Evolutionary conservation across 2,329 filamentous ascomycete genomes (phyloP).

Genomic region (Acarospora socialis): DNA sequence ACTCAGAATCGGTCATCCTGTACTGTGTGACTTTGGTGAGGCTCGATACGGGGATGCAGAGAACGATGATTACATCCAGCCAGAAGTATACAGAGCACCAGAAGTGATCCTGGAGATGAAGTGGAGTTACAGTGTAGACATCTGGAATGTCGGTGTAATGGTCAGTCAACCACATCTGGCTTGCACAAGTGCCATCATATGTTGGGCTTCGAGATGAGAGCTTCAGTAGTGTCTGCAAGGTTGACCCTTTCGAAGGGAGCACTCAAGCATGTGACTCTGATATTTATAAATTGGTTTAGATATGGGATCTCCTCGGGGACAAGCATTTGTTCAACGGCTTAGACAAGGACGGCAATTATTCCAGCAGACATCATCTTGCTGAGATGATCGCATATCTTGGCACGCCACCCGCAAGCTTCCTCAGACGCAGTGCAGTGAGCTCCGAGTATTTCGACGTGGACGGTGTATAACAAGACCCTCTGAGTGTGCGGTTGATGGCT

Average conservation of each 20-base stretch:
- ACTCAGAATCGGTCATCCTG: constrained; percentile 7
- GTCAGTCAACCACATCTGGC: constrained; percentile 6
- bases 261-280: not conserved
- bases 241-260: not conserved
- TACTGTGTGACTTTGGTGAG: constrained; percentile 13
- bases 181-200: not conserved
- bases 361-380: constrained; percentile 8
- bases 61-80: constrained; percentile 11
- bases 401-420: constrained; percentile 6
- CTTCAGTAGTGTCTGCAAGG: not conserved
- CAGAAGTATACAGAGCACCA: constrained; percentile 14
- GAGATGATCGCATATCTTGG: constrained; percentile 11
- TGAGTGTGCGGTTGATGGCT: not conserved
- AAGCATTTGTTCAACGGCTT: constrained; percentile 11
- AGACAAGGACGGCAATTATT: constrained; percentile 9
- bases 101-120: constrained; percentile 13
- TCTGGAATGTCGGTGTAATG: constrained; percentile 16
- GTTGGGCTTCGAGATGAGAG: not conserved
- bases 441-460: not conserved
- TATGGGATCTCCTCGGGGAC: constrained; percentile 14
- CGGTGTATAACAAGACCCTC: too few species aligned
- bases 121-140: constrained; percentile 16
- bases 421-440: constrained; percentile 2
- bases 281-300: not conserved
- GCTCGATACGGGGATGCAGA: constrained; percentile 7